Evolutionary conservation across 768 basidiomycete species (phyloP).

Genomic region (Lyophyllum atratum): DNA sequence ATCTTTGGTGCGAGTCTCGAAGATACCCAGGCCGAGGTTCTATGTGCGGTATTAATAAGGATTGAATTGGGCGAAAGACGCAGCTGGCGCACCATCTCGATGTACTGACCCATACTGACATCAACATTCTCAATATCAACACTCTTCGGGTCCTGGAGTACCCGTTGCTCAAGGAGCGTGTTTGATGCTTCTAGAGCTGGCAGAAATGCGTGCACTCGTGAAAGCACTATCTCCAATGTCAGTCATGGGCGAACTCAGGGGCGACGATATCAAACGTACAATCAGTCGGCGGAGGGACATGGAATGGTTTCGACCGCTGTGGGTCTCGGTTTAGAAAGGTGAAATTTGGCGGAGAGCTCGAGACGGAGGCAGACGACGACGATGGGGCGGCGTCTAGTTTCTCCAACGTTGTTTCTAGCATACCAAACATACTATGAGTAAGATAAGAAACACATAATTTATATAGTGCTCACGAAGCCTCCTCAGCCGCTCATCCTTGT

Average conservation of each 20-base stretch:
- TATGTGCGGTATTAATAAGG: conserved; percentile 22
- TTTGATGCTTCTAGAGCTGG: conserved; percentile 73
- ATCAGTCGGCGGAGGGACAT: not conserved
- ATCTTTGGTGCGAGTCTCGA: conserved; percentile 41
- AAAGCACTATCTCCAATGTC: not conserved
- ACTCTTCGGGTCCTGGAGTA: conserved; percentile 16
- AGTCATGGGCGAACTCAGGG: not conserved
- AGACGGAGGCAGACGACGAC: not conserved
- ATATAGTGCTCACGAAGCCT: not conserved
- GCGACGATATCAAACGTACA: not conserved
- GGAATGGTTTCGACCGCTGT: not conserved
- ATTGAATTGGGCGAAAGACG: not conserved
- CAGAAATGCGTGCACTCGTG: conserved; percentile 52
- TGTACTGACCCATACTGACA: conserved; percentile 49
- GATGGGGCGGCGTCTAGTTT: not conserved
- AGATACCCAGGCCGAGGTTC: conserved; percentile 69
- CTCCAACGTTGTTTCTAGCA: not conserved
- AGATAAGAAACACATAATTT: not conserved
- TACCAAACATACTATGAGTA: not conserved
- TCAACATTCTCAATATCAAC: conserved; percentile 33
- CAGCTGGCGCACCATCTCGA: conserved; percentile 58
- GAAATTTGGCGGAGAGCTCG: not conserved
- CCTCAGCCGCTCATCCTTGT: not conserved
- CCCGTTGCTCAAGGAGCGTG: not conserved
- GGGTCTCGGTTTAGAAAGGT: not conserved